These are phyloP conservation scores for Cercospora brassicicola DNA, from an alignment of 2,329 filamentous ascomycete genomes.

Conservation along the genomic window DNA sequence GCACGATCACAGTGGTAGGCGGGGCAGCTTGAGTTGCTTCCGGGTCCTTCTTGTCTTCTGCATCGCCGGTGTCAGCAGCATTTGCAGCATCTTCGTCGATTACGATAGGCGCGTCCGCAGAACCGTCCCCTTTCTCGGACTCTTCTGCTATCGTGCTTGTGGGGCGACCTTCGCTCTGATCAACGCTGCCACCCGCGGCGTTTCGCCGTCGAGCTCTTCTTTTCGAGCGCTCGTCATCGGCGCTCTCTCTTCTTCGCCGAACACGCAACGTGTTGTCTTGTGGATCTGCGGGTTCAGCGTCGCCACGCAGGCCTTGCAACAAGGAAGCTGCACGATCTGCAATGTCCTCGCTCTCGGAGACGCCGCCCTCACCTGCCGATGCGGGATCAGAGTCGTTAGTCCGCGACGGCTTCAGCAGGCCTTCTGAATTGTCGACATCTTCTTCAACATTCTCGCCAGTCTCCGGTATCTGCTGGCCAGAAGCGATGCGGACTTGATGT, in stretches of 20 bases:
- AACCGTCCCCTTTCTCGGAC: conserved; percentile 16
- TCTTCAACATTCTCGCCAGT: conserved; percentile 36
- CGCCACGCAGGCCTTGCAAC: conserved; percentile 75
- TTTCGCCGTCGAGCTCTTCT: conserved; percentile 58
- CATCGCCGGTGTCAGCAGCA: background rate
- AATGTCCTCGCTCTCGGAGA: conserved; percentile 65
- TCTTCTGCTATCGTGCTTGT: conserved; percentile 41
- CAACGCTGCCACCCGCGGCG: conserved; percentile 36
- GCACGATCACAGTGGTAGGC: conserved; percentile 18
- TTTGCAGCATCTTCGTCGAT: conserved; percentile 2
- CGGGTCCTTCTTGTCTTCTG: conserved; percentile 1
- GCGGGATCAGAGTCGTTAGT: conserved; percentile 27
- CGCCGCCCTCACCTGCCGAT: conserved; percentile 37
- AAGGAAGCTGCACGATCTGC: conserved; percentile 80
- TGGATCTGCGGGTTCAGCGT: conserved; percentile 45
- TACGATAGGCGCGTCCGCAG: conserved; percentile 11
- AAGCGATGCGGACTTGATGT: conserved; percentile 85
- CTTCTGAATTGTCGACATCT: conserved; percentile 27
- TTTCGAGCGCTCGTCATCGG: conserved; percentile 72
- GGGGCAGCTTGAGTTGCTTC: conserved; percentile 2
- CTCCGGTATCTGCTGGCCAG: conserved; percentile 84
- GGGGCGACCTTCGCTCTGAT: conserved; percentile 29
- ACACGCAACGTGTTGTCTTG: conserved; percentile 50
- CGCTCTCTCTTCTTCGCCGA: conserved; percentile 68
- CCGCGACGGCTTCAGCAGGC: conserved; percentile 33